Percentiles rank a stretch among this genome's conserved stretches.
Conservation (phyloP, 2,329 filamentous ascomycete species). For the Trichocomaceae sp. region DNA sequence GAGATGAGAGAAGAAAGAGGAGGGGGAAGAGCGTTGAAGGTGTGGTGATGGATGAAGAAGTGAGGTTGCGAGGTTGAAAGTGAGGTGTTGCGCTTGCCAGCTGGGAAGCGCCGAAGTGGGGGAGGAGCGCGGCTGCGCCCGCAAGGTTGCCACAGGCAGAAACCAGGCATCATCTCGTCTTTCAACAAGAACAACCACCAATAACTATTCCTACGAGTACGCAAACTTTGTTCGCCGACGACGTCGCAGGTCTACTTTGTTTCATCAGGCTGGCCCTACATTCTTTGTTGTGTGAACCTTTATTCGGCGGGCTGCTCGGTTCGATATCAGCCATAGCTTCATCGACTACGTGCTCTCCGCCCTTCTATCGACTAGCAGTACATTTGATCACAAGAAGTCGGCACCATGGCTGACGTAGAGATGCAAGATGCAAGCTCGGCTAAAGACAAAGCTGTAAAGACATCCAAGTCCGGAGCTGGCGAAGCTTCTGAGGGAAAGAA, state of each 20-base stretch:
- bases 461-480: conserved; percentile 45
- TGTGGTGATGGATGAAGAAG: neutral
- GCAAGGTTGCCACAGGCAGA: conserved; percentile 12
- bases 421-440: conserved; percentile 77
- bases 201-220: too few species aligned
- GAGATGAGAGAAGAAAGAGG: neutral
- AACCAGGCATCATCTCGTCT: neutral
- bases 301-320: neutral
- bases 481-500: conserved; percentile 68
- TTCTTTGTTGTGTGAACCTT: neutral
- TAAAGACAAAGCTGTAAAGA: conserved; percentile 43
- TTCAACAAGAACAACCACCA: neutral
- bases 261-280: neutral
- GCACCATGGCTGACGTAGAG: conserved; percentile 83
- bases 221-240: neutral
- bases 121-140: neutral
- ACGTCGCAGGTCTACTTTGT: neutral
- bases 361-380: neutral
- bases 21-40: neutral
- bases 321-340: neutral
- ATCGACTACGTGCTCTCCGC: neutral
- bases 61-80: conserved; percentile 1
- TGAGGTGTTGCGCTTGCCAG: conserved; percentile 7
- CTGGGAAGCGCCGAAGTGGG: conserved; percentile 7
- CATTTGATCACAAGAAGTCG: neutral